Percentiles rank a stretch among this genome's conserved stretches.
These are phyloP conservation scores for Mycena olivaceomarginata DNA, from an alignment of 768 basidiomycete species.

Conservation along the genomic window DNA sequence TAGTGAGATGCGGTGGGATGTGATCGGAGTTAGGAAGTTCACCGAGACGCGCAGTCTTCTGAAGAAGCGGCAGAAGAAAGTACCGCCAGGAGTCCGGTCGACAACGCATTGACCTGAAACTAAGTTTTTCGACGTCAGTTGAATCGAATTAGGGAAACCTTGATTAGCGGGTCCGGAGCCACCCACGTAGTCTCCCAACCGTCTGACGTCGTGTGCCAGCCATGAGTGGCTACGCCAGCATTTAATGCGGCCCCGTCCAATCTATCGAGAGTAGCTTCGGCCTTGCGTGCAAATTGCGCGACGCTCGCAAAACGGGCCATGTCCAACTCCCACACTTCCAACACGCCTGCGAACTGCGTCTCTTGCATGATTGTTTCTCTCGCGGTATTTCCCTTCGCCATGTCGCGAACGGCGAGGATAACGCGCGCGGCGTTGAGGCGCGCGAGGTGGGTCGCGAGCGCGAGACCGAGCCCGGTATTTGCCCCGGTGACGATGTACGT, in stretches of 20 bases:
- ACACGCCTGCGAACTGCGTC: slow-evolving; percentile 47
- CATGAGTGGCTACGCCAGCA: too few species aligned
- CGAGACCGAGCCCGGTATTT: slow-evolving; percentile 28
- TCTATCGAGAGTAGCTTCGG: background rate
- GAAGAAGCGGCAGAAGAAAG: slow-evolving; percentile 14
- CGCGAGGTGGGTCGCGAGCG: slow-evolving; percentile 20
- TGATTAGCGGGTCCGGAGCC: too few species aligned
- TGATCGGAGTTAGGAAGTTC: background rate
- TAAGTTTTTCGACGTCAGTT: background rate
- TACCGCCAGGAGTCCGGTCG: slow-evolving; percentile 29
- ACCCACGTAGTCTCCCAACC: too few species aligned
- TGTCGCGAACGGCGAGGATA: slow-evolving; percentile 61
- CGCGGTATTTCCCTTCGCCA: slow-evolving; percentile 49
- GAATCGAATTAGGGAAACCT: background rate
- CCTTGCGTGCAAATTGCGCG: slow-evolving; percentile 10
- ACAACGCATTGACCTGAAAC: slow-evolving; percentile 25
- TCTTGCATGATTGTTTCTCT: slow-evolving; percentile 55
- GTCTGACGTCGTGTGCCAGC: too few species aligned
- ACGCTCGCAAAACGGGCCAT: slow-evolving; percentile 43
- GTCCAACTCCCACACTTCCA: slow-evolving; percentile 67
- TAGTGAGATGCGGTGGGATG: slow-evolving; percentile 26
- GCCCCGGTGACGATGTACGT: slow-evolving; percentile 35
- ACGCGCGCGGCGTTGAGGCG: slow-evolving; percentile 60
- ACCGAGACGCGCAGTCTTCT: background rate
- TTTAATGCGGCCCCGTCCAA: slow-evolving; percentile 21